These are phyloP conservation scores for Penicillium sp. DNA, from an alignment of 2,329 filamentous ascomycete genomes.

Conservation along the genomic window DNA sequence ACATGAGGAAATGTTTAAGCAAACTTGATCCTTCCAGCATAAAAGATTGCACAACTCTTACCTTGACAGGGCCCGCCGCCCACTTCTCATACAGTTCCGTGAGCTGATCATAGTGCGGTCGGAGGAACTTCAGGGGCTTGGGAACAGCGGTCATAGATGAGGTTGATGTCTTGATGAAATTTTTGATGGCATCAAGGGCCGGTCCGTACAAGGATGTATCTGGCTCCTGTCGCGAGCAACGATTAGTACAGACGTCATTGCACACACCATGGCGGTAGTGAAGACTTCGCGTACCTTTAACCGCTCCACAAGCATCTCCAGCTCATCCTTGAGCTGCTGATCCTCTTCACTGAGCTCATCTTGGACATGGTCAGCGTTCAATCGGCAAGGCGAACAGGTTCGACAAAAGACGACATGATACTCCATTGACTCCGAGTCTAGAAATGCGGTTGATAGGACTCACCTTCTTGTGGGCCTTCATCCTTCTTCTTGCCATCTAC, in stretches of 20 bases:
- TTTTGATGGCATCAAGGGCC: conserved; percentile 92
- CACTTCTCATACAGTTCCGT: conserved; percentile 85
- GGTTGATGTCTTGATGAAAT: conserved; percentile 96
- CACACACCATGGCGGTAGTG: conserved; percentile 3
- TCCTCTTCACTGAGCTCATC: conserved; percentile 98
- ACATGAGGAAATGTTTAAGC: conserved; percentile 6
- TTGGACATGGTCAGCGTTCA: conserved; percentile 38
- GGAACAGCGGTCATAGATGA: conserved; percentile 99
- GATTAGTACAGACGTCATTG: conserved; percentile 25
- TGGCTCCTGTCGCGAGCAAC: conserved; percentile 57
- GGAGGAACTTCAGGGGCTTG: conserved; percentile 94
- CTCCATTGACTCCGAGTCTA: conserved; percentile 2
- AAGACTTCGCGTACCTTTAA: conserved; percentile 59
- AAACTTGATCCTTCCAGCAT: neutral
- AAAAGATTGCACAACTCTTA: conserved; percentile 33
- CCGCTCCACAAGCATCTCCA: conserved; percentile 96
- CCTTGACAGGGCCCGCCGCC: conserved; percentile 78
- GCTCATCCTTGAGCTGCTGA: conserved; percentile 93
- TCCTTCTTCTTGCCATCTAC: conserved; percentile 69
- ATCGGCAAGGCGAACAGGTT: conserved; percentile 22
- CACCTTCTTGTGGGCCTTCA: conserved; percentile 59
- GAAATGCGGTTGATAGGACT: conserved; percentile 18
- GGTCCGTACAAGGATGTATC: conserved; percentile 84
- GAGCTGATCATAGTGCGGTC: conserved; percentile 90
- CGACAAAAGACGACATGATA: conserved; percentile 7